These are phyloP conservation scores for Globisporangium emineosum DNA, from an alignment of 352 stramenopile species.

Conservation along the genomic window DNA sequence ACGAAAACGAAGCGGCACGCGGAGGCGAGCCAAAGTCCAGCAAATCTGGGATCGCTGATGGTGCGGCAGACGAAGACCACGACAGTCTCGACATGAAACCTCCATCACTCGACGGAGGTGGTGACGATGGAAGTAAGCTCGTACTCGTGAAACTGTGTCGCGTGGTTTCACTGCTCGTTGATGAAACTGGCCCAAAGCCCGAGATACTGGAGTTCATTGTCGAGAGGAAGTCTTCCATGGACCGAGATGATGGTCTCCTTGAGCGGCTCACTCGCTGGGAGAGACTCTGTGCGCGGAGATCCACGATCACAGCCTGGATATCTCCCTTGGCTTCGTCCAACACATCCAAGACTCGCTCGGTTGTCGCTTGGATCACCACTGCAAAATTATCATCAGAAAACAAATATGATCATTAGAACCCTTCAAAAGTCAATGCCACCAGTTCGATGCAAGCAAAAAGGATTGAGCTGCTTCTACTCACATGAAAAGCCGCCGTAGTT, in stretches of 20 bases:
- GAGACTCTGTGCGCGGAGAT: constrained; percentile 59
- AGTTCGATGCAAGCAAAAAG: neutral
- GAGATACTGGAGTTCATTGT: constrained; percentile 57
- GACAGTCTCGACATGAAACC: constrained; percentile 14
- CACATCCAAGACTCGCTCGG: constrained; percentile 57
- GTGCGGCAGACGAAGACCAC: constrained; percentile 10
- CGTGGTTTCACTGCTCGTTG: neutral
- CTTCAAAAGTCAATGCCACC: neutral
- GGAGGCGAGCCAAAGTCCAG: constrained; percentile 14
- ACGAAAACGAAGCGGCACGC: constrained; percentile 22
- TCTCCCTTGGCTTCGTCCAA: constrained; percentile 75
- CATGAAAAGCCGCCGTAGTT: constrained; percentile 84
- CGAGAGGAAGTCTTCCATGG: constrained; percentile 66
- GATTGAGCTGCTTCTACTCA: constrained; percentile 18
- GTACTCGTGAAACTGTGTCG: constrained; percentile 23
- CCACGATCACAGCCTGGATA: constrained; percentile 48
- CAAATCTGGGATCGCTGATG: constrained; percentile 12
- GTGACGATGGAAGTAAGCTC: constrained; percentile 32
- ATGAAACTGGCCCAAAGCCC: constrained; percentile 11
- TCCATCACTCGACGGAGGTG: constrained; percentile 19
- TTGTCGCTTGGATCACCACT: constrained; percentile 80
- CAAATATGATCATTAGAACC: neutral
- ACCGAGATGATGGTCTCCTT: constrained; percentile 50
- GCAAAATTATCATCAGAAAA: constrained; percentile 4
- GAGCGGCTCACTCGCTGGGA: constrained; percentile 30